Evolutionary conservation across 345 rosid species (phyloP), one percentile per base, ranked within the genome.

Genomic region (Hypericum perforatum): DNA sequence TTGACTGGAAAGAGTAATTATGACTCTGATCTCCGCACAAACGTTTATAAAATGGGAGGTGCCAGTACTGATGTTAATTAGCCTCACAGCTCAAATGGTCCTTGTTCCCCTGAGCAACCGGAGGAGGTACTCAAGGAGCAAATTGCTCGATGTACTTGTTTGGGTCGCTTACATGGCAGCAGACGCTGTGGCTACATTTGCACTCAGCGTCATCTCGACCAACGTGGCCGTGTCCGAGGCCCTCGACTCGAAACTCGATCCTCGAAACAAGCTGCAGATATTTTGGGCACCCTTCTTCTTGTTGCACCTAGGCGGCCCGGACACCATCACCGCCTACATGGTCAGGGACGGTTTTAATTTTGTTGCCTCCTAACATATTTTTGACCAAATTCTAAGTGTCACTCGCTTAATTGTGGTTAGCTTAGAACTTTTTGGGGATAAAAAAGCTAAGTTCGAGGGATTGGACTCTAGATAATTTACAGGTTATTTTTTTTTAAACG

Each of bases 251-350:
- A 11, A 1, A 22, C 32, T 64, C 5, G 43, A 48, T 12, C 43
- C 49, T 0, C n/a, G 43, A 9, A 45, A 12, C 16, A 32, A 45
- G 43, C 63, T 70, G 13, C 9, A 44, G 8, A 41, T 64, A 7
- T 49, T 70, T 8, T 76, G 71, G 70, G 61, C 74, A 0, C 74
- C 73, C 0, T 66, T 70, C 43, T 69, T 76, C 13, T 50, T 73
- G 6, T 40, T 68, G 51, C 74, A 73, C 43, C 48, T 64, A 0
- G 74, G 74, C 11, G 68, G 76, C 8, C 71, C 73, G 1, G 55
- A 56, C 11, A 61, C 53, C 7, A 65, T 71, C 12, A 68, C 69
- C 0, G 63, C 72, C 0, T 66, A 60, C n/a, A n/a, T 74, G 32
- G 32, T 22, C 32, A 22, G 32, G 32, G 32, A 22, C 32, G 4